Evolutionary conservation across 129 eudicot species (phyloP).

Genomic region (Daucus carota): DNA sequence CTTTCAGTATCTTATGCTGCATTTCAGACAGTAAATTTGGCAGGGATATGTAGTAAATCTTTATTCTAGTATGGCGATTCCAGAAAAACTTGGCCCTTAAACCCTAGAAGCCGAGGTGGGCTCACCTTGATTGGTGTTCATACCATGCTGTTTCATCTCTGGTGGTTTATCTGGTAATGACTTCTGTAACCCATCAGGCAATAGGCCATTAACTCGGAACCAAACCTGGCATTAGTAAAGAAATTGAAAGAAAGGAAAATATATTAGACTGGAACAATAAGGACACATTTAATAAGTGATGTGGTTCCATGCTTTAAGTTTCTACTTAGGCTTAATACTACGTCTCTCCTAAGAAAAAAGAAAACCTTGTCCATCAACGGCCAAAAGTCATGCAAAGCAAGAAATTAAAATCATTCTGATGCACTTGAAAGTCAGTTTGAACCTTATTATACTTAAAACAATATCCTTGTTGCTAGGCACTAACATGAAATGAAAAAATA

Average conservation of each 20-base stretch:
- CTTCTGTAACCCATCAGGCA: conserved; percentile 77
- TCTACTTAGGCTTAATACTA: background rate
- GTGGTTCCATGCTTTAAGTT: background rate
- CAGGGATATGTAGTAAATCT: background rate
- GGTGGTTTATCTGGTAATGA: conserved; percentile 92
- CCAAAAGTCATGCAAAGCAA: background rate
- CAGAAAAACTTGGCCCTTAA: background rate
- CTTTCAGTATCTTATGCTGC: background rate
- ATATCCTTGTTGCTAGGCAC: background rate
- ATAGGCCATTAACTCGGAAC: conserved; percentile 85
- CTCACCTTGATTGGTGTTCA: conserved; percentile 55
- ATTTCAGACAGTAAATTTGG: background rate
- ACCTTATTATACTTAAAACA: background rate
- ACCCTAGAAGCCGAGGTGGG: background rate
- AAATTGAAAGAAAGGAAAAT: background rate
- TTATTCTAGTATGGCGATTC: background rate
- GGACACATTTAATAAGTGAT: background rate
- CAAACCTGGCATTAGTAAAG: conserved; percentile 50
- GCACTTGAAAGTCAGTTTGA: background rate
- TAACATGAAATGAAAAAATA: background rate
- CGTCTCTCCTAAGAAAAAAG: background rate
- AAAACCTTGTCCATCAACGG: background rate
- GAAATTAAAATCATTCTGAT: background rate
- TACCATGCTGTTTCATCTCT: conserved; percentile 46
- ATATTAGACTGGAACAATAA: background rate